Evolutionary conservation across 805 yeast species (phyloP), one percentile per base, ranked within the genome.

Genomic region (Cyberlindnera petersonii): DNA sequence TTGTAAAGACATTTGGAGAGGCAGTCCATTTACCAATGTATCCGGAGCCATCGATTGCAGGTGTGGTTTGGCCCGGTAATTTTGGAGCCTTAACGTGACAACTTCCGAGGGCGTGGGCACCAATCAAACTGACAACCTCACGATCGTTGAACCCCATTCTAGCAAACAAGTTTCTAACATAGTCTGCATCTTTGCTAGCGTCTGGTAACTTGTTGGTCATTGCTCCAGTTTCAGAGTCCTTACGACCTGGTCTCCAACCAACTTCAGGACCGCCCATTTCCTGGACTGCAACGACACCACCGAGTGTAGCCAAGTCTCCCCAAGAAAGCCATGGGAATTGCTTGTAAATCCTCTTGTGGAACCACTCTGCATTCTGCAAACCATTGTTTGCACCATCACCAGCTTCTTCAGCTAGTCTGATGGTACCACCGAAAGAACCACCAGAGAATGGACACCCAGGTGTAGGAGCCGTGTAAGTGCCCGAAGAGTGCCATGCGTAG

Each of bases 21-120:
- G 82, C 82, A 26, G 91, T 89, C 95, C 95, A 86, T 45, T 91
- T 88, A 11, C 95, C 95, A 48, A 84, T 93, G 66, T 71, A 87
- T 2, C 94, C 94, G 17, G 87, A 75, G 44, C 79, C 75, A 47
- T 71, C 59, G 10, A 47, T 47, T 9, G 46, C 40, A 6, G 52
- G 42, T 6, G 34, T 24, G 15, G 37, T 44, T 24, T 45, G 49
- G 13, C 49, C 51, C 31, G 56, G 56, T 16, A 50, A 31, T n/a
- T 42, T 24, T 10, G 52, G 65, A 37, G 56, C 62, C 33, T 48
- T 55, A 41, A 75, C 68, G 59, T 86, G 94, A 50, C 93, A 82
- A 40, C 86, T 72, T 24, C 94, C 94, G 31, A 85, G 62, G 16
- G 79, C 73, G 61, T 86, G 94, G 2, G 89, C 89, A 33, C 88